Evolutionary conservation across 768 basidiomycete species (phyloP), one percentile per base, ranked within the genome.

Genomic region (Leucosporidium creatinivorum): DNA sequence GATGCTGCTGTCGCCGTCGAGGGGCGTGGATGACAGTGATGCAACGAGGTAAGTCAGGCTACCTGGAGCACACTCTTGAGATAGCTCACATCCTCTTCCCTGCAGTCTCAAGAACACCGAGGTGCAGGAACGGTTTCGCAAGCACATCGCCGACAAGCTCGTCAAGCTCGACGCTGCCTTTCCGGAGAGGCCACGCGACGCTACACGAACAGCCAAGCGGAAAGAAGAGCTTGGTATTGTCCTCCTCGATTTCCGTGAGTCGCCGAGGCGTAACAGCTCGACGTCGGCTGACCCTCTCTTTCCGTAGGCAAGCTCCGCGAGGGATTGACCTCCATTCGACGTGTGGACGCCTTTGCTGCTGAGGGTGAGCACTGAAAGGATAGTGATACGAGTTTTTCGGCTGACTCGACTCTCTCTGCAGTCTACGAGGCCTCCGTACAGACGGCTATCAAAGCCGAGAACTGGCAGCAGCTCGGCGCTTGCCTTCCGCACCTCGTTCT

Each of bases 241-340:
- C 59, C 18, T 72, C 1, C 65, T 72, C 17, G 70, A 72, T 44
- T 55, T 72, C 0, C 70, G 70, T 72, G 36, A 23, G 70, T n/a
- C 0, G 17, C 4, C 28, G 23, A 1, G 7, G 0, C 10, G 23
- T 36, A 39, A 21, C 17, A 54, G 1, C 2, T 0, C 13, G 6
- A 17, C 39, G 2, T 13, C 15, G 0, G 1, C 31, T 55, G 15
- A 50, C 51, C 1, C 0, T 23, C 13, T 21, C 1, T 4, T 33
- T 33, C 3, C 5, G 9, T 58, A 72, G 70, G 70, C 26, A 72
- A 72, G 51, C 67, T 72, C 0, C 67, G 70, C 10, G 70, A 72
- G 33, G 70, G 70, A 9, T 52, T 68, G 19, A 63, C 62, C 10
- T 63, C 70, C 1, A 59, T 48, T 19, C 67, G 62, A 5, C 65